Conservation (phyloP, 805 yeast genomes). For the Pichia nanzhaoensis region DNA sequence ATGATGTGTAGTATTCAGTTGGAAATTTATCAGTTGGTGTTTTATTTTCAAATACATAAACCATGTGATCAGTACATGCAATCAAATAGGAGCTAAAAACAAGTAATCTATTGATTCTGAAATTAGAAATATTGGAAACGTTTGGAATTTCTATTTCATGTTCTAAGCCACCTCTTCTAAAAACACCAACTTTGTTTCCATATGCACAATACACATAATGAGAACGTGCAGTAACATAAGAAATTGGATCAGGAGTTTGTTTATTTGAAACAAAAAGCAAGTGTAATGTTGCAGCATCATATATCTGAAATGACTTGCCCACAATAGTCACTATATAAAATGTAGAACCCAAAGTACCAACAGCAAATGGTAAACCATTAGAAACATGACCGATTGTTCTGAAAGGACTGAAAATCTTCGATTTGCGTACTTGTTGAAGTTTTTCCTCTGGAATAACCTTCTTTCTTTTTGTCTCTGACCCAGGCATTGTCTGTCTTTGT, state of each 20-base stretch:
- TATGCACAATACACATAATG: constrained; percentile 78
- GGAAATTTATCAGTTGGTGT: constrained; percentile 35
- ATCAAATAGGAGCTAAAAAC: constrained; percentile 77
- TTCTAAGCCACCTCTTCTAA: constrained; percentile 70
- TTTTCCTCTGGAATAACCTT: not conserved
- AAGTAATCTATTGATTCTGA: constrained; percentile 41
- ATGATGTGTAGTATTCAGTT: constrained; percentile 61
- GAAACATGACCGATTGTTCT: constrained; percentile 87
- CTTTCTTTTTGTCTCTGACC: constrained; percentile 8
- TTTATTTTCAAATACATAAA: constrained; percentile 30
- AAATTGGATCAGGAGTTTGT: constrained; percentile 66
- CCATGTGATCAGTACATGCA: constrained; percentile 37
- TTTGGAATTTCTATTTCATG: constrained; percentile 30
- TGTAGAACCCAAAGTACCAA: constrained; percentile 82
- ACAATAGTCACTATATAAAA: constrained; percentile 86
- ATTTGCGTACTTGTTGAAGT: constrained; percentile 22
- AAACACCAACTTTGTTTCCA: constrained; percentile 67
- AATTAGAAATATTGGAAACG: constrained; percentile 16
- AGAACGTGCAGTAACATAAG: constrained; percentile 69
- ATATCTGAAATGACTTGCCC: constrained; percentile 85
- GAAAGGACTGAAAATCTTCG: constrained; percentile 77
- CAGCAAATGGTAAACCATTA: constrained; percentile 75
- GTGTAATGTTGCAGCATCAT: constrained; percentile 82
- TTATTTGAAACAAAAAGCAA: constrained; percentile 78
- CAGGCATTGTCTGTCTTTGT: constrained; percentile 2